Conservation (phyloP, 2,329 filamentous ascomycete species). For the Xylariaceae sp. region DNA sequence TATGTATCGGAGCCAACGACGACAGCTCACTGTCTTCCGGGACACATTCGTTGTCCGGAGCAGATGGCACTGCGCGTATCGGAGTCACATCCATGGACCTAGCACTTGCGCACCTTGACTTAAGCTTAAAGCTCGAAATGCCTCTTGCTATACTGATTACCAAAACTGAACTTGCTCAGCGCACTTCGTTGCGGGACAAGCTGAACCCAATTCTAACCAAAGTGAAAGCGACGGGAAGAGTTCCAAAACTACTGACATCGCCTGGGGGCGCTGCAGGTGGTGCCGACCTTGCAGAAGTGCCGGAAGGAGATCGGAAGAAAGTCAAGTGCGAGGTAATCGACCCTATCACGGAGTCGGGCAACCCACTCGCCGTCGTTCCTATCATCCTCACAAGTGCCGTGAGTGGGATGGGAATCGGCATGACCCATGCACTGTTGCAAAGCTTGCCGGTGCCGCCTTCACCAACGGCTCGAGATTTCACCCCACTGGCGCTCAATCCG, state of each 20-base stretch:
- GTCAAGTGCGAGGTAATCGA: conserved; percentile 46
- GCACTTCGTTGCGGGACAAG: conserved; percentile 58
- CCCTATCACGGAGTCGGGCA: conserved; percentile 35
- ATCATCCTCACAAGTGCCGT: conserved; percentile 84
- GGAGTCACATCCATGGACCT: conserved; percentile 57
- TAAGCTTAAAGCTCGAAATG: conserved; percentile 73
- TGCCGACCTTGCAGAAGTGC: conserved; percentile 49
- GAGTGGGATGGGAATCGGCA: conserved; percentile 72
- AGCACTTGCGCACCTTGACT: conserved; percentile 70
- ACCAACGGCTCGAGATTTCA: conserved; percentile 46
- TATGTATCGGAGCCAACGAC: conserved; percentile 80
- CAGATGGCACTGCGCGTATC: conserved; percentile 44
- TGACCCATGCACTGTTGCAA: conserved; percentile 73
- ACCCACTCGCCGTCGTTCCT: conserved; percentile 55
- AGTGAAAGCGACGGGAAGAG: conserved; percentile 67
- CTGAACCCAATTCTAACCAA: conserved; percentile 67
- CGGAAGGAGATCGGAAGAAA: conserved; percentile 47
- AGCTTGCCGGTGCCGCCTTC: conserved; percentile 61
- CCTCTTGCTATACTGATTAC: conserved; percentile 80
- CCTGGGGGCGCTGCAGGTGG: conserved; percentile 34
- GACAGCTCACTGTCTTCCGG: conserved; percentile 36
- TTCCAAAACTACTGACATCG: conserved; percentile 63
- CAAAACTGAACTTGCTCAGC: conserved; percentile 82
- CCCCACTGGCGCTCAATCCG: conserved; percentile 48
- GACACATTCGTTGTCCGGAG: conserved; percentile 37